Percentiles rank a stretch among this genome's conserved stretches.
phyloP scores from a whole-genome alignment of 2,329 filamentous ascomycete genomes.

The Allantophomopsis cytisporea region DNA sequence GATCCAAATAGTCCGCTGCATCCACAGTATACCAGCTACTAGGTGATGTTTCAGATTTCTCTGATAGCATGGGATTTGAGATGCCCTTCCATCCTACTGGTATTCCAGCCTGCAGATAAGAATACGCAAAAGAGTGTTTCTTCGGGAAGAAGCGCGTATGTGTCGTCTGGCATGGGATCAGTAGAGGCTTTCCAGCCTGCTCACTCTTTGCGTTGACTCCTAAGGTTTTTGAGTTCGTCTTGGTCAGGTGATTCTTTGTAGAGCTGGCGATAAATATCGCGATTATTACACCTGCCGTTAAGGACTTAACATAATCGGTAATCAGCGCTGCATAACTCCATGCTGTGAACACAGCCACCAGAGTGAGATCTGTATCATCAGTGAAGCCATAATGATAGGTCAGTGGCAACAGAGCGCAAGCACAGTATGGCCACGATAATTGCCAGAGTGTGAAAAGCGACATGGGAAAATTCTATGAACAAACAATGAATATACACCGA shows the following conservation, averaged over 20 bases:
- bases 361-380: no score
- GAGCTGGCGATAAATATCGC: no score
- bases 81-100: slow-evolving; percentile 48
- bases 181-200: slow-evolving; percentile 23
- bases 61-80: slow-evolving; percentile 41
- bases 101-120: slow-evolving; percentile 56
- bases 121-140: slow-evolving; percentile 55
- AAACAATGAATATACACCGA: no score
- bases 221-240: neutral
- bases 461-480: no score
- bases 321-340: no score
- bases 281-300: no score
- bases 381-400: no score
- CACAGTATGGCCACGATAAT: no score
- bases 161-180: slow-evolving; percentile 52
- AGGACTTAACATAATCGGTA: no score
- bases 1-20: slow-evolving; percentile 44
- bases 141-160: slow-evolving; percentile 55
- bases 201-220: neutral
- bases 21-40: slow-evolving; percentile 39
- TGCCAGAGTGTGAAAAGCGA: no score
- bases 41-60: slow-evolving; percentile 8
- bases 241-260: neutral
- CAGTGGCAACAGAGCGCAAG: no score
- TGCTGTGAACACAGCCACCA: no score